Evolutionary conservation across 2,329 filamentous ascomycete species (phyloP).

Genomic region (Stachybotrys elegans): DNA sequence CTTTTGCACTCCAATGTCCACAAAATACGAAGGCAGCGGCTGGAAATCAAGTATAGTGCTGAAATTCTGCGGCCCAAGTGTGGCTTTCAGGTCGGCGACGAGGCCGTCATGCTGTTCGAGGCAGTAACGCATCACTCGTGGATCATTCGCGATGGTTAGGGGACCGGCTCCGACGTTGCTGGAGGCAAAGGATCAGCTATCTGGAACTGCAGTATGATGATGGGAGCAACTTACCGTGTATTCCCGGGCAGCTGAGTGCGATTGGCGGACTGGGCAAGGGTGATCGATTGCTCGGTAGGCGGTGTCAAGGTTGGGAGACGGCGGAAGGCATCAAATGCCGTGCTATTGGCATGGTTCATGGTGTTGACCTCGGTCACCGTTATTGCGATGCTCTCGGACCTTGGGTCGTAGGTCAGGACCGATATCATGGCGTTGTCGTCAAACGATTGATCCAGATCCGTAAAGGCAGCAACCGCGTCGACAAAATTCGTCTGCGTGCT

Average conservation of each 20-base stretch:
- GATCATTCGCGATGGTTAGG: conserved; percentile 1
- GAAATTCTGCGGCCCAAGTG: conserved; percentile 1
- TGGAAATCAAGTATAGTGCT: conserved; percentile 2
- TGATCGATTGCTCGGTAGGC: background rate
- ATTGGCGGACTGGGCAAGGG: background rate
- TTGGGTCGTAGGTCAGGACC: background rate
- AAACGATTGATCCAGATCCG: background rate
- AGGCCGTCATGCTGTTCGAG: conserved; percentile 1
- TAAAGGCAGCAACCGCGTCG: conserved; percentile 3
- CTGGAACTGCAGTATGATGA: background rate
- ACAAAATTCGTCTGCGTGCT: conserved; percentile 1
- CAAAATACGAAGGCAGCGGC: conserved; percentile 1
- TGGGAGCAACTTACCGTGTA: conserved; percentile 1
- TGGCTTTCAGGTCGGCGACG: background rate
- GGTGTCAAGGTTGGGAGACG: background rate
- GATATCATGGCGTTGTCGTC: conserved; percentile 1
- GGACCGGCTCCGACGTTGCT: conserved; percentile 2
- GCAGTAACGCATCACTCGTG: too few relatives aligned
- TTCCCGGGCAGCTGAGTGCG: background rate
- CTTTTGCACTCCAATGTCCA: conserved; percentile 1
- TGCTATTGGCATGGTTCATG: conserved; percentile 1
- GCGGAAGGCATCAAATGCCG: background rate
- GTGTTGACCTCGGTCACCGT: conserved; percentile 3
- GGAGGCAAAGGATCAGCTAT: background rate
- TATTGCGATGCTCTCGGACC: background rate